Conservation (phyloP, 208 protist genomes). For the Herpetomonas tarakana region DNA sequence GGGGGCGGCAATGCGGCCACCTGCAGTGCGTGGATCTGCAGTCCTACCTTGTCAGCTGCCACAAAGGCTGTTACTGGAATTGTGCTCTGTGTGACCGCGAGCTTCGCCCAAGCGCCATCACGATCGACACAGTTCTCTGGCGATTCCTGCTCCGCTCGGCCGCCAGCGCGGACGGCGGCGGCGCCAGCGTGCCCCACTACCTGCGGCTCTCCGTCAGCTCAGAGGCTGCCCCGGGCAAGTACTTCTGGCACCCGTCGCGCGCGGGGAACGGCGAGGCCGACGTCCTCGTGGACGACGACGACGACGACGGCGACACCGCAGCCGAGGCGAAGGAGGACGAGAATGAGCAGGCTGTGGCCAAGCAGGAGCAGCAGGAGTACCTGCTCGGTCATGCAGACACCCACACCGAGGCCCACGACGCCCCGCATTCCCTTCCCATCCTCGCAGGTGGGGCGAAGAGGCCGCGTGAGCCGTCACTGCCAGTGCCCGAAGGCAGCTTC, state of each 20-base stretch:
- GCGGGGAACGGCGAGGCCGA: conserved; percentile 17
- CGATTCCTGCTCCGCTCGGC: conserved; percentile 26
- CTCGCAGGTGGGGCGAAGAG: conserved; percentile 4
- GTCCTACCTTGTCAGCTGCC: conserved; percentile 56
- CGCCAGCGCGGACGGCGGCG: background rate
- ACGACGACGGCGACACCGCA: conserved; percentile 9
- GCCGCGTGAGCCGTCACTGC: background rate
- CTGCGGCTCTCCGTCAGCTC: conserved; percentile 22
- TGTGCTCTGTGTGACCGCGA: conserved; percentile 74
- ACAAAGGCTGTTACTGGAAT: conserved; percentile 83
- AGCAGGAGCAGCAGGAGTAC: background rate
- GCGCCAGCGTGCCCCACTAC: conserved; percentile 13
- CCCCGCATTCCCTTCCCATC: background rate
- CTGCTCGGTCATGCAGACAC: background rate
- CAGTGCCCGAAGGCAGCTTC: conserved; percentile 23
- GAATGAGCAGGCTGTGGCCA: background rate
- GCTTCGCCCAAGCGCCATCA: conserved; percentile 44
- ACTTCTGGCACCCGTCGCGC: conserved; percentile 33
- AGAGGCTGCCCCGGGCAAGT: conserved; percentile 1
- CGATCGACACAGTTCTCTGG: conserved; percentile 74
- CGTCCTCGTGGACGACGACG: conserved; percentile 23
- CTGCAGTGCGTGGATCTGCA: conserved; percentile 79
- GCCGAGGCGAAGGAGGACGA: conserved; percentile 3
- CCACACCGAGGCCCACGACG: no score
- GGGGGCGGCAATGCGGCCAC: conserved; percentile 56